Conservation (phyloP, 768 basidiomycete species). For the Filobasidium wieringae region DNA sequence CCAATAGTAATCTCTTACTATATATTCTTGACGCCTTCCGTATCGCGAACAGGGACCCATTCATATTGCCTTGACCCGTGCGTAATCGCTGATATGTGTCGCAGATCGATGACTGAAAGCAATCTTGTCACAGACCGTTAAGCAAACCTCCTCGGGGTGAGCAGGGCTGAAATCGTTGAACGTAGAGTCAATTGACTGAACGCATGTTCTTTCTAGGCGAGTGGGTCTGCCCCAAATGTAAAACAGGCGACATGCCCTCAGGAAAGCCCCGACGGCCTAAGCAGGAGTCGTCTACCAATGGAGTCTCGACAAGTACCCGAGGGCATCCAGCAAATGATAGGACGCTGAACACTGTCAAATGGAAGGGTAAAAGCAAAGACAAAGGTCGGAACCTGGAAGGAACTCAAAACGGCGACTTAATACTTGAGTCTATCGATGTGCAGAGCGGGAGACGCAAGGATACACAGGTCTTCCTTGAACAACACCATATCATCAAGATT, state of each 20-base stretch:
- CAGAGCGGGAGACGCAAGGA: background rate
- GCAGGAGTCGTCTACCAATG: no score
- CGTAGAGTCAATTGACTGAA: background rate
- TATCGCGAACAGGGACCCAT: conserved; percentile 17
- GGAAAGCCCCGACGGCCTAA: no score
- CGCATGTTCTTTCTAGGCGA: background rate
- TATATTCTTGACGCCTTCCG: background rate
- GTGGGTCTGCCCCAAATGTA: conserved; percentile 37
- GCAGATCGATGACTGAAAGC: background rate
- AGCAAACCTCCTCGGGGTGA: conserved; percentile 51
- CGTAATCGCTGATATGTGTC: conserved; percentile 1
- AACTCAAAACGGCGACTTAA: background rate
- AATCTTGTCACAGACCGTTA: conserved; percentile 49
- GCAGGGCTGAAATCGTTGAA: conserved; percentile 14
- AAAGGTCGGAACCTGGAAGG: no score
- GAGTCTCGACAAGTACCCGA: no score
- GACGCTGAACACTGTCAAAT: no score
- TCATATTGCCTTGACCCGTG: conserved; percentile 30
- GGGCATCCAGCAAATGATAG: no score
- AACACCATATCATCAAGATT: conserved; percentile 4
- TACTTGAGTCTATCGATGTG: background rate
- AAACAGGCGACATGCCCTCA: conserved; percentile 10
- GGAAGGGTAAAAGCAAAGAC: conserved; percentile 4
- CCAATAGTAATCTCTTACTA: background rate
- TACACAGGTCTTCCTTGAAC: background rate